Base-by-base conservation (phyloP, 495 filamentous ascomycete genomes). In the Articulospora tetracladia region DNA sequence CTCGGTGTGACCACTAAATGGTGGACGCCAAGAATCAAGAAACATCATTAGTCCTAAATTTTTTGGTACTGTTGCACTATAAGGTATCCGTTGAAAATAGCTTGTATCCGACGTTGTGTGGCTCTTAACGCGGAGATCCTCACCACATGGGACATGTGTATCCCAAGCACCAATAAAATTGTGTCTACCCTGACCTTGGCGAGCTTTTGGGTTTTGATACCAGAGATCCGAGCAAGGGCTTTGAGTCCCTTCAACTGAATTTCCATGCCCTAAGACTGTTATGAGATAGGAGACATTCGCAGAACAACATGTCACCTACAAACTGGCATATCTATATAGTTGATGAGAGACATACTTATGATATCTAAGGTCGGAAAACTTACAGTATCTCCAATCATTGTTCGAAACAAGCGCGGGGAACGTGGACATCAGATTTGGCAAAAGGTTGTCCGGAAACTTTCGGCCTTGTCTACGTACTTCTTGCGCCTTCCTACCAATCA, bases 101-200 rank as follows among this genome's bases (percentile, higher is more conserved):
- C 25, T 39, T 39, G n/a, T n/a, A n/a, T n/a, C n/a, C n/a, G n/a
- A n/a, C n/a, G n/a, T n/a, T n/a, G n/a, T n/a, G n/a, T n/a, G n/a
- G n/a, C n/a, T n/a, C n/a, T n/a, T n/a, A n/a, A n/a, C n/a, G n/a
- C n/a, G n/a, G n/a, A n/a, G n/a, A n/a, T n/a, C n/a, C n/a, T n/a
- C n/a, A n/a, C n/a, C n/a, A n/a, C n/a, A n/a, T n/a, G n/a, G n/a
- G n/a, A n/a, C 22, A 47, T 47, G 7, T 17, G n/a, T 7, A 23
- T 51, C 48, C 48, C 48, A 51, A 2, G 22, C n/a, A 10, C 48
- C 48, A 11, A 51, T 51, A n/a, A 51, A 51, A 51, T 51, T 51
- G 25, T 28, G 22, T 26, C 25, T 51, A 2, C 48, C 48, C 2
- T 26, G 22, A 25, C 48, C 48, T 8, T n/a, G 8, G 20, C 48